phyloP scores from a whole-genome alignment of 495 filamentous ascomycete species.

The Aspergillus leporis region DNA sequence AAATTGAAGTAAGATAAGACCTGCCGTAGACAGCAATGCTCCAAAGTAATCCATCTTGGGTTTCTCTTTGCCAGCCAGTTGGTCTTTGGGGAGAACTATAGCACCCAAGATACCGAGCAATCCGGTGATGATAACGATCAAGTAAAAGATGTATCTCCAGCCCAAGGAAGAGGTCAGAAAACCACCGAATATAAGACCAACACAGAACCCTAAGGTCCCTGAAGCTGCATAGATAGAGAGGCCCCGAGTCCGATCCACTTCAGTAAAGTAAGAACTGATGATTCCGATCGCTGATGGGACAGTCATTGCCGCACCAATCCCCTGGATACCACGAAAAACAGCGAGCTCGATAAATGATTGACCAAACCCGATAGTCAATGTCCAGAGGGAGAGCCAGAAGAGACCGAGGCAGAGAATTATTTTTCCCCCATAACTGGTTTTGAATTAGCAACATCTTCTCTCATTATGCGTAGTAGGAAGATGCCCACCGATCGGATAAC shows the following conservation, averaged over 20 bases:
- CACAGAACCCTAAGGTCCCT: constrained; percentile 39
- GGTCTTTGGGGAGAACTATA: constrained; percentile 35
- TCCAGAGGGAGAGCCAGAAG: constrained; percentile 37
- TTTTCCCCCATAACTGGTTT: constrained; percentile 34
- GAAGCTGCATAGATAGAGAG: constrained; percentile 39
- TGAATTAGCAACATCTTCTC: constrained; percentile 1
- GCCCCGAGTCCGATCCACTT: constrained; percentile 34
- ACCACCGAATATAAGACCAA: constrained; percentile 38
- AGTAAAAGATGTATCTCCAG: constrained; percentile 40
- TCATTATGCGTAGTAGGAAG: neutral
- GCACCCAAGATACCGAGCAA: constrained; percentile 29
- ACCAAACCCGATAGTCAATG: constrained; percentile 38
- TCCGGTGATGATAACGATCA: constrained; percentile 37
- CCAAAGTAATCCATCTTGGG: constrained; percentile 37
- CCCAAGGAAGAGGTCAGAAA: constrained; percentile 39
- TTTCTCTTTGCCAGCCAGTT: constrained; percentile 16
- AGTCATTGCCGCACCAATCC: constrained; percentile 38
- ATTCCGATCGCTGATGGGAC: constrained; percentile 42
- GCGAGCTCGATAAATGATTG: constrained; percentile 38
- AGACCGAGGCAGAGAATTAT: constrained; percentile 36
- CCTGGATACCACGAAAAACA: constrained; percentile 37
- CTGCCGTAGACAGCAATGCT: constrained; percentile 34
- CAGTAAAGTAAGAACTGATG: constrained; percentile 41
- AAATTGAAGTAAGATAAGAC: constrained; percentile 39
- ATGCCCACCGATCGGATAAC: constrained; percentile 35